Percentiles rank a stretch among this genome's conserved stretches.
Evolutionary conservation across 1,139 yeast genomes (phyloP).

Genomic region (Debaryomycetaceae sp.): DNA sequence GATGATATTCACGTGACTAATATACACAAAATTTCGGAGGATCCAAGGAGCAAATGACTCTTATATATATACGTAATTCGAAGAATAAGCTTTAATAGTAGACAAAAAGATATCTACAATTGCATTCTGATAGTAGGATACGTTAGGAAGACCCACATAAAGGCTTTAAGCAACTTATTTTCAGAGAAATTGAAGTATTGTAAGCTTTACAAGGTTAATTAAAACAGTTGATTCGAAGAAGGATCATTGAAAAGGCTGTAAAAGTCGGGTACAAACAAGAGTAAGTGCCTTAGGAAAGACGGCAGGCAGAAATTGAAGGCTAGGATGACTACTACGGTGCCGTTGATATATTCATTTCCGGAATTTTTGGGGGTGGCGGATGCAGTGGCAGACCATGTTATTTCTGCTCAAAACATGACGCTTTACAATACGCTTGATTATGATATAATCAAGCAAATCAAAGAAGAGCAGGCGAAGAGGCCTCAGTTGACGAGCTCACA

Average conservation of each 20-base stretch:
- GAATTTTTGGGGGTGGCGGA: conserved; percentile 89
- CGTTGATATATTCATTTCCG: conserved; percentile 86
- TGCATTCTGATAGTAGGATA: no score
- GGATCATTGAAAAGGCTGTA: neutral
- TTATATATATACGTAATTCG: neutral
- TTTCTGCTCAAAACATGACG: conserved; percentile 74
- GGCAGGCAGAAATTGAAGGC: neutral
- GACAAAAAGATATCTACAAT: no score
- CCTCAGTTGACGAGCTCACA: conserved; percentile 9
- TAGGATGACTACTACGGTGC: conserved; percentile 85
- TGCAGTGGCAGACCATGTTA: conserved; percentile 88
- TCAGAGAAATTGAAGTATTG: no score
- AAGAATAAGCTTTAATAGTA: neutral
- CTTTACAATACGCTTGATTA: conserved; percentile 49
- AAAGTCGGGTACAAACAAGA: neutral
- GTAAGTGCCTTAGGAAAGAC: no score
- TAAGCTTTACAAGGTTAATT: neutral
- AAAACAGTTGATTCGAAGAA: neutral
- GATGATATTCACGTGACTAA: neutral
- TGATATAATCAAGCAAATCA: conserved; percentile 28
- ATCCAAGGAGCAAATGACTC: neutral
- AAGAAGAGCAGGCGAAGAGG: conserved; percentile 14
- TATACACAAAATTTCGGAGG: neutral
- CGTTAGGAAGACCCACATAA: no score
- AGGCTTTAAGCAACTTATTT: no score